Conservation (phyloP, 768 basidiomycete genomes). For the Pleurotus platypus region DNA sequence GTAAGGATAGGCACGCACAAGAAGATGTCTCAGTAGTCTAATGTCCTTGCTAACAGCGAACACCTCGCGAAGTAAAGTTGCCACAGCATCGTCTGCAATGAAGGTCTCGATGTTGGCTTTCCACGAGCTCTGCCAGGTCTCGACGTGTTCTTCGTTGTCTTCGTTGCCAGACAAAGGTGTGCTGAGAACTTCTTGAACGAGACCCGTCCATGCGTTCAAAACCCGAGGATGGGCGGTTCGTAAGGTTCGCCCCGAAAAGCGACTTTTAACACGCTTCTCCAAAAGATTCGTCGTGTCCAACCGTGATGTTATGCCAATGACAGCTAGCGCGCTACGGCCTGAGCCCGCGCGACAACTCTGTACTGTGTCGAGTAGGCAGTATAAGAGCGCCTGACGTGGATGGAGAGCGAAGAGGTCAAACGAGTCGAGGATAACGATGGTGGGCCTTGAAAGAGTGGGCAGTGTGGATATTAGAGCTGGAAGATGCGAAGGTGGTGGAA, state of each 20-base stretch:
- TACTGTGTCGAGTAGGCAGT: constrained; percentile 92
- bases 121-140: constrained; percentile 67
- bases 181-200: constrained; percentile 46
- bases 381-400: constrained; percentile 88
- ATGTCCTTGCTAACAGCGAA: constrained; percentile 61
- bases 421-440: constrained; percentile 81
- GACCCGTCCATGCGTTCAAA: constrained; percentile 43
- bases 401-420: constrained; percentile 94
- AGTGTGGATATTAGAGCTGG: constrained; percentile 73
- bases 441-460: constrained; percentile 75
- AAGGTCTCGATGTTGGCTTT: constrained; percentile 50
- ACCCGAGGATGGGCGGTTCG: constrained; percentile 63
- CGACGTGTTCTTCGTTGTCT: constrained; percentile 17
- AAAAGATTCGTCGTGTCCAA: constrained; percentile 85
- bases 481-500: constrained; percentile 68
- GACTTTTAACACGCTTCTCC: constrained; percentile 96
- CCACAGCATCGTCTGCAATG: constrained; percentile 43
- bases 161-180: constrained; percentile 19
- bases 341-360: constrained; percentile 73
- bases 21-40: constrained; percentile 50
- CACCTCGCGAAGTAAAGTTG: constrained; percentile 49
- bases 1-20: constrained; percentile 37
- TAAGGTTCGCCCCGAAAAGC: constrained; percentile 91
- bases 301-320: constrained; percentile 84
- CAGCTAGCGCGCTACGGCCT: constrained; percentile 66